Conservation (phyloP, 73 alveolate genomes). For the Tetrahymena malaccensis region DNA sequence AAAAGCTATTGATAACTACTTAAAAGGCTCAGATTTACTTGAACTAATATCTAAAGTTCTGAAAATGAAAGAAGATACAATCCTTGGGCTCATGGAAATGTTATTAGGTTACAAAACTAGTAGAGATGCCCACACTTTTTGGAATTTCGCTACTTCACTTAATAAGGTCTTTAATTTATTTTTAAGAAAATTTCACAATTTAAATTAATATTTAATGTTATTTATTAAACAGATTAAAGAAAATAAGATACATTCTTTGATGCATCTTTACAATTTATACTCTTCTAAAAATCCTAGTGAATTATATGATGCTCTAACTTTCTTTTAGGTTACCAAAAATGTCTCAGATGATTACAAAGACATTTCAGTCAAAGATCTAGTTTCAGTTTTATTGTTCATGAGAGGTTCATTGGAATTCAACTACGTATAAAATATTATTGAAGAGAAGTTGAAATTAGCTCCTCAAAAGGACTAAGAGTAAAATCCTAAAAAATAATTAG, state of each 20-base stretch:
- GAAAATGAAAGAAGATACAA: background rate
- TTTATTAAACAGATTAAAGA: background rate
- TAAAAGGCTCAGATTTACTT: background rate
- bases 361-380: background rate
- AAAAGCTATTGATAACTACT: background rate
- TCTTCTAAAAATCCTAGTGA: background rate
- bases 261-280: background rate
- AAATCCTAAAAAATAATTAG: background rate
- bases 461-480: background rate
- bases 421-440: background rate
- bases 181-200: no score
- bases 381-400: background rate
- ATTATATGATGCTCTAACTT: background rate
- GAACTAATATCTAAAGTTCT: background rate
- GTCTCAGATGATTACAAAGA: background rate
- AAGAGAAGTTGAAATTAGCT: background rate
- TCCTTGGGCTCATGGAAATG: background rate
- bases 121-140: background rate
- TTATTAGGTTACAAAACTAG: background rate
- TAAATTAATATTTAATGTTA: no score
- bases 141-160: background rate
- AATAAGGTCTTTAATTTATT: background rate
- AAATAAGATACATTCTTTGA: background rate
- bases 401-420: background rate
- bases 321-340: background rate